Conservation (phyloP, 1,284 basidiomycete species). For the Cutaneotrichosporon sp. region DNA sequence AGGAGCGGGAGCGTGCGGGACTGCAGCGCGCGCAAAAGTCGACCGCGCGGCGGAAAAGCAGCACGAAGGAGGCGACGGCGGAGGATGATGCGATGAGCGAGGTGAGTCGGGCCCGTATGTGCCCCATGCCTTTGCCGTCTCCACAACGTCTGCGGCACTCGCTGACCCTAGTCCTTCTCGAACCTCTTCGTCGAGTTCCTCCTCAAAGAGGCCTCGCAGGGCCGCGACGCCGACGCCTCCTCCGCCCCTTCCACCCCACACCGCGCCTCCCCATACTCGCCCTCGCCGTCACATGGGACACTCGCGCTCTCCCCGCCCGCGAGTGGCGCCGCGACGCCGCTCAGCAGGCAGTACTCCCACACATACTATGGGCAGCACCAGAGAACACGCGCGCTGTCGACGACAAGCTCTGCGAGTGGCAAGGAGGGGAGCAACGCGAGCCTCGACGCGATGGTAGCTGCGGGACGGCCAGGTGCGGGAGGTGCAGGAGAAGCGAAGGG, state of each 20-base stretch:
- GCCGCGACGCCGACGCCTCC: constrained; percentile 22
- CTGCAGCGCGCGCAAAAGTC: constrained; percentile 57
- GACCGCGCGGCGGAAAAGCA: constrained; percentile 58
- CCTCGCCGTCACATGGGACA: background rate
- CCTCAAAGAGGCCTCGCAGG: constrained; percentile 71
- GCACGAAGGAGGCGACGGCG: constrained; percentile 53
- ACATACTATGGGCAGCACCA: background rate
- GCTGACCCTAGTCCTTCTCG: constrained; percentile 70
- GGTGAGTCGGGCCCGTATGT: constrained; percentile 35
- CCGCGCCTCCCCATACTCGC: background rate
- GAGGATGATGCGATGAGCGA: constrained; percentile 49
- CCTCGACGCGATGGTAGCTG: background rate
- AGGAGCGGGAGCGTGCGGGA: constrained; percentile 85
- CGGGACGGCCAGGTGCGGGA: background rate
- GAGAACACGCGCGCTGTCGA: constrained; percentile 1
- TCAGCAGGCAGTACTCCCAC: background rate
- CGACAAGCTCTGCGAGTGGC: background rate
- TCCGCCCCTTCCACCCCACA: background rate
- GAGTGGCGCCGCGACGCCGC: constrained; percentile 13
- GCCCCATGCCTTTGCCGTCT: no score
- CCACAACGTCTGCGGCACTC: no score
- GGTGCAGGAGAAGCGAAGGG: background rate
- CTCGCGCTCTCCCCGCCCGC: constrained; percentile 2
- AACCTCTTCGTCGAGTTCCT: constrained; percentile 94
- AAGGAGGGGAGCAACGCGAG: background rate